Evolutionary conservation across 2,329 filamentous ascomycete genomes (phyloP).

Genomic region (Daldinia sp.): DNA sequence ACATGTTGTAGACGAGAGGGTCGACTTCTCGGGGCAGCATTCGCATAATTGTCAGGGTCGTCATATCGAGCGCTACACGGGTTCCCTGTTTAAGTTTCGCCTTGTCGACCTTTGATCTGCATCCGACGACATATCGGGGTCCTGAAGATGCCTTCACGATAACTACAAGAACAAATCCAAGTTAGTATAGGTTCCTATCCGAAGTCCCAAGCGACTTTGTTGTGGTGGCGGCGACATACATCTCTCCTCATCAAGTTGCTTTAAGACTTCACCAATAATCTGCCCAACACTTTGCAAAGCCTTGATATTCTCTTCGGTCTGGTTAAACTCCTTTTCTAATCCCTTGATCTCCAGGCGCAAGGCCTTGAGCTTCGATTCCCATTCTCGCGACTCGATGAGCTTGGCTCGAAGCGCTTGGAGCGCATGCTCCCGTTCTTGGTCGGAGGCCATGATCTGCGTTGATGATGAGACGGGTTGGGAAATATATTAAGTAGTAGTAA

Average conservation of each 20-base stretch:
- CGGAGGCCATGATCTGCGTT: slow-evolving; percentile 60
- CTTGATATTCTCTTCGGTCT: slow-evolving; percentile 99
- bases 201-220: background rate
- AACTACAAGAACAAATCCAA: slow-evolving; percentile 65
- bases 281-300: slow-evolving; percentile 98
- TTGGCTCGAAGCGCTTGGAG: slow-evolving; percentile 83
- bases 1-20: slow-evolving; percentile 99
- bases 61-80: slow-evolving; percentile 98
- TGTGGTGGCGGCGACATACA: slow-evolving; percentile 70
- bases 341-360: slow-evolving; percentile 96
- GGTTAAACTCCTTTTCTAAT: slow-evolving; percentile 92
- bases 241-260: slow-evolving; percentile 98
- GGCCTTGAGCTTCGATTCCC: slow-evolving; percentile 97
- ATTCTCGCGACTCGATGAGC: slow-evolving; percentile 95
- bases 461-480: slow-evolving; percentile 26
- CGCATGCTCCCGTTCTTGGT: slow-evolving; percentile 74
- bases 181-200: slow-evolving; percentile 10
- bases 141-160: slow-evolving; percentile 99
- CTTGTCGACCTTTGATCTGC: slow-evolving; percentile 98
- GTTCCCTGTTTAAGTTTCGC: slow-evolving; percentile 97
- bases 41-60: slow-evolving; percentile 99
- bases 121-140: slow-evolving; percentile 97
- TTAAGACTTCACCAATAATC: slow-evolving; percentile 98
- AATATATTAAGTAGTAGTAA: slow-evolving; percentile 17
- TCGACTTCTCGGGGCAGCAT: slow-evolving; percentile 99